These are phyloP conservation scores for Priceomyces fermenticarens DNA, from an alignment of 805 yeast genomes.

Conservation along the genomic window DNA sequence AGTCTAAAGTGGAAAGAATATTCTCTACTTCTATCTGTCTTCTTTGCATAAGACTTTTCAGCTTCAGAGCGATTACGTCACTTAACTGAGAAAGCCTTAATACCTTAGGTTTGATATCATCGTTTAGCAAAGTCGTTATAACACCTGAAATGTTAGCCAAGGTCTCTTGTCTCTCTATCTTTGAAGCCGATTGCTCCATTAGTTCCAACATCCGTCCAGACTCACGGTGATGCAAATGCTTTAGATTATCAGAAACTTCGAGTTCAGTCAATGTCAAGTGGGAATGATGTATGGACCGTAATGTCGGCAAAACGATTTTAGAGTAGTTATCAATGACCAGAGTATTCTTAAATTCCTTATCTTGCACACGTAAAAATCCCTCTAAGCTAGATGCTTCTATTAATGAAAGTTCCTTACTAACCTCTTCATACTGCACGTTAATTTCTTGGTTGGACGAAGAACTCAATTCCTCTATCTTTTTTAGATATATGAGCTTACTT, in stretches of 20 bases:
- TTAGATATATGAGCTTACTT: slow-evolving; percentile 26
- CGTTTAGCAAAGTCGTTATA: slow-evolving; percentile 5
- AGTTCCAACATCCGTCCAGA: slow-evolving; percentile 12
- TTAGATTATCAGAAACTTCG: slow-evolving; percentile 19
- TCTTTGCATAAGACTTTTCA: slow-evolving; percentile 1
- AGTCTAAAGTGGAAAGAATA: not conserved
- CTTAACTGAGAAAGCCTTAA: slow-evolving; percentile 12
- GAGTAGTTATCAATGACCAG: slow-evolving; percentile 22
- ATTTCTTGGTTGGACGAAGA: slow-evolving; percentile 12
- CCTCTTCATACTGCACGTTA: slow-evolving; percentile 12
- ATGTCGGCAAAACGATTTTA: slow-evolving; percentile 28
- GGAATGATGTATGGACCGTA: slow-evolving; percentile 30
- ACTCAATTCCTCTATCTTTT: slow-evolving; percentile 19
- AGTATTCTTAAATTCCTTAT: slow-evolving; percentile 21
- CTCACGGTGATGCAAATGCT: slow-evolving; percentile 14
- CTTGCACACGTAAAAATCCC: slow-evolving; percentile 17
- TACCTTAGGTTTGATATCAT: slow-evolving; percentile 16
- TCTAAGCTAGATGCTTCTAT: slow-evolving; percentile 11
- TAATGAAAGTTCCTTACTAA: slow-evolving; percentile 8
- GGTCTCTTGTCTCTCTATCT: slow-evolving; percentile 3
- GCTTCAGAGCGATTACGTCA: slow-evolving; percentile 11
- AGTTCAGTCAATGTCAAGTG: slow-evolving; percentile 27
- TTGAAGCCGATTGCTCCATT: slow-evolving; percentile 9
- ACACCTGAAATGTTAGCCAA: slow-evolving; percentile 4
- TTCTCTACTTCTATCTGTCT: not conserved